A percentile compares a stretch with the other conserved stretches of the same genome.
These are phyloP conservation scores for Hirschioporus abietinus DNA, from an alignment of 768 basidiomycete genomes.

Conservation along the genomic window DNA sequence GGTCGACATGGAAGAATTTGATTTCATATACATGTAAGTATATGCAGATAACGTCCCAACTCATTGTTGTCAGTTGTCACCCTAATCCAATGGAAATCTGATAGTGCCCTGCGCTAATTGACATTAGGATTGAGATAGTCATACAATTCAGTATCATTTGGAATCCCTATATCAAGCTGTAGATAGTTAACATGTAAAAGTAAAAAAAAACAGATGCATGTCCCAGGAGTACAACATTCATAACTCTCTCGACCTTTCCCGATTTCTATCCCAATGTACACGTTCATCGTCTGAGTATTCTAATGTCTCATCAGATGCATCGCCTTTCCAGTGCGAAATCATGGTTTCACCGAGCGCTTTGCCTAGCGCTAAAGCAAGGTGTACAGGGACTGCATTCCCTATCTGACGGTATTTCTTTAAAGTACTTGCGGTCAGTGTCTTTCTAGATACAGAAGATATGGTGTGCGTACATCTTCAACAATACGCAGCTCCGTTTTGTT, in stretches of 20 bases:
- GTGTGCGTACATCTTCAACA: conserved; percentile 46
- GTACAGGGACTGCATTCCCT: conserved; percentile 38
- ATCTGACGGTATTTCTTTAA: conserved; percentile 69
- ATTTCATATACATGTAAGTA: no score
- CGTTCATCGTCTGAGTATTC: neutral
- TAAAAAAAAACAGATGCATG: neutral
- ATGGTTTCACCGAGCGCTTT: conserved; percentile 10
- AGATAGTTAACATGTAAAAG: neutral
- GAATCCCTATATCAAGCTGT: no score
- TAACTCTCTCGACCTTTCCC: neutral
- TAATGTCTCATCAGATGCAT: neutral
- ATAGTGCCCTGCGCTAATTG: no score
- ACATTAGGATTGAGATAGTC: no score
- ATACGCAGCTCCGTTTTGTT: conserved; percentile 30
- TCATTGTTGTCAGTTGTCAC: no score
- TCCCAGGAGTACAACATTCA: neutral
- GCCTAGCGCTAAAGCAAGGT: conserved; percentile 17
- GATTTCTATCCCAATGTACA: neutral
- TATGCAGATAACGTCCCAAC: no score
- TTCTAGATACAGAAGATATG: conserved; percentile 1
- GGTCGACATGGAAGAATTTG: no score
- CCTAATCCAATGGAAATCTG: no score
- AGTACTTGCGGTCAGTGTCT: conserved; percentile 4
- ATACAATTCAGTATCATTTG: no score
- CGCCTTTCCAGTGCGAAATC: conserved; percentile 2